phyloP scores from a whole-genome alignment of 2,329 filamentous ascomycete genomes.

The Magnaporthiopsis rhizophila region DNA sequence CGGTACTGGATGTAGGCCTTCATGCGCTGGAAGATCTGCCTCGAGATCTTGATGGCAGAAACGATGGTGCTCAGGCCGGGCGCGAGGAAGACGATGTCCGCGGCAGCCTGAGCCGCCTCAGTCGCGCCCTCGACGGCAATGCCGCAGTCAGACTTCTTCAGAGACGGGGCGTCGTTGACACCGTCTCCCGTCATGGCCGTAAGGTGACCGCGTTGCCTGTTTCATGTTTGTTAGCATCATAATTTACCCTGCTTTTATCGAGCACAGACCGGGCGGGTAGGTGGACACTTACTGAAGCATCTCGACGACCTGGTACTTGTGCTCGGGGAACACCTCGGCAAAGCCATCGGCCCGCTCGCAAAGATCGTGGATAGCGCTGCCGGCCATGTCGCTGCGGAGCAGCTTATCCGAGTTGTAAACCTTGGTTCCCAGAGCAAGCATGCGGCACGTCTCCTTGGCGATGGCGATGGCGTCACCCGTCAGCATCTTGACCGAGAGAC shows the following conservation, averaged over 20 bases:
- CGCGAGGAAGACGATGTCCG: constrained; percentile 68
- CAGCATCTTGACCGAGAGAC: constrained; percentile 74
- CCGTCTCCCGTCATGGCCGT: constrained; percentile 72
- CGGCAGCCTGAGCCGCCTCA: constrained; percentile 63
- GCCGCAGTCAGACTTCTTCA: constrained; percentile 69
- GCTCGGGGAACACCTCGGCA: constrained; percentile 67
- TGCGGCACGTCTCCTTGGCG: constrained; percentile 76
- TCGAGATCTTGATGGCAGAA: constrained; percentile 64
- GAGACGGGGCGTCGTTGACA: constrained; percentile 66
- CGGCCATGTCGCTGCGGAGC: constrained; percentile 66
- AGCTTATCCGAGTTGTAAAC: constrained; percentile 75
- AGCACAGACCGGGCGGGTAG: too few species aligned
- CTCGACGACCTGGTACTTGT: constrained; percentile 70
- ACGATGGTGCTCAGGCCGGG: constrained; percentile 65
- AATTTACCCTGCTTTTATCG: neutral
- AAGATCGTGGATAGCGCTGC: constrained; percentile 66
- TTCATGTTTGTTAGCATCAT: neutral
- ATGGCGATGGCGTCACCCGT: constrained; percentile 75
- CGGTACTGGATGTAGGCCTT: constrained; percentile 72
- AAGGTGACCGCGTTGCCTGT: constrained; percentile 48
- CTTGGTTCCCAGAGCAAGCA: constrained; percentile 71
- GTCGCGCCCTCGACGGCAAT: constrained; percentile 57
- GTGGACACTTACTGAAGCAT: constrained; percentile 48
- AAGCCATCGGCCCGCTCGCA: constrained; percentile 69
- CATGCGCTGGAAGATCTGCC: constrained; percentile 72